Percentiles rank a stretch among this genome's conserved stretches.
phyloP scores from a whole-genome alignment of 1,284 basidiomycete genomes.

The Sanghuangporus baumii region DNA sequence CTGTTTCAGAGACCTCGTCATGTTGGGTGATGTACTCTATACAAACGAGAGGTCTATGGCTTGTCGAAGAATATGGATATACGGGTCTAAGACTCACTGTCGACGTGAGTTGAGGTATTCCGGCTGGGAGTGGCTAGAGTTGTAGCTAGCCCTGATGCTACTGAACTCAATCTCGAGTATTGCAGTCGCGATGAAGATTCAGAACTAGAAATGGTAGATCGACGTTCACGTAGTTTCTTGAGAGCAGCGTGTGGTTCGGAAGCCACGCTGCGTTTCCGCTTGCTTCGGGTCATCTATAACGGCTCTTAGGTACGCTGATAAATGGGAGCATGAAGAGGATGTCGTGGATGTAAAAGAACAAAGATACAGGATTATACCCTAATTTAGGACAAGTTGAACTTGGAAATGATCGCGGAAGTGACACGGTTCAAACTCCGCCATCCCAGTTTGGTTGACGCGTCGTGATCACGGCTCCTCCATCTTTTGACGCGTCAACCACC shows the following conservation, averaged over 20 bases:
- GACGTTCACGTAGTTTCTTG: not conserved
- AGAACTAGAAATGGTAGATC: not conserved
- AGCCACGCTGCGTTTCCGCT: not conserved
- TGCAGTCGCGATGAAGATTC: not conserved
- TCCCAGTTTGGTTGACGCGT: conserved; percentile 4
- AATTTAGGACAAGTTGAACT: not conserved
- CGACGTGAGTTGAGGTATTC: not conserved
- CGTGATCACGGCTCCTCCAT: not conserved
- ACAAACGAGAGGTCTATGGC: not conserved
- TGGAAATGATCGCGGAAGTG: not conserved
- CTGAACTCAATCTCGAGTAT: not conserved
- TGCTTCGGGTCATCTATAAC: not conserved
- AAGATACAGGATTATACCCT: not conserved
- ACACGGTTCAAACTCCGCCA: conserved; percentile 7
- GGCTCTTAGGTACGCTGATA: not conserved
- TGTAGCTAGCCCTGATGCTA: not conserved
- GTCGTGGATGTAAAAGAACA: not conserved
- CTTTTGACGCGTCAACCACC: conserved; percentile 12
- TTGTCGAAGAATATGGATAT: too few species aligned
- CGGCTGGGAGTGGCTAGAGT: not conserved
- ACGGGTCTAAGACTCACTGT: not conserved
- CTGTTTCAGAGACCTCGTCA: conserved; percentile 34
- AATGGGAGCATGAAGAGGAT: not conserved
- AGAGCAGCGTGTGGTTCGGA: not conserved
- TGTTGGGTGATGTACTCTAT: conserved; percentile 18